Evolutionary conservation across 2,329 filamentous ascomycete species (phyloP), one percentile per base, ranked within the genome.

Genomic region (Epichloe coenophiala): DNA sequence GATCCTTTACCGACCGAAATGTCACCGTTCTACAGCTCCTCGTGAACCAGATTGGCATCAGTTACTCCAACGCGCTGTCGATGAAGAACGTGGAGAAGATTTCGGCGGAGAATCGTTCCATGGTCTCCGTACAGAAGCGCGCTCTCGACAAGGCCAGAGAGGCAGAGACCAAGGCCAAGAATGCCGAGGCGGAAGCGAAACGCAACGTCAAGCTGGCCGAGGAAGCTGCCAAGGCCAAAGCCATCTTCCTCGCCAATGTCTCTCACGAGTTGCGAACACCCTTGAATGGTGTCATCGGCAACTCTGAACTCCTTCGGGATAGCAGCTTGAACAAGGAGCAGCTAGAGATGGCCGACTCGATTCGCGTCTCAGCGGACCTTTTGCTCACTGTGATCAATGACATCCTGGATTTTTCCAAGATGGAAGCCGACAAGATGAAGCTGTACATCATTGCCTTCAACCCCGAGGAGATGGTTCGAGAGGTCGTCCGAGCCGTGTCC

Each of bases 371-470:
- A 46, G 88, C 88, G 0, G 89, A 96, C 62, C 81, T 93, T 15
- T 70, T 96, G 13, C 73, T 96, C 27, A 93, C 89, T 0, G 88
- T 96, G 45, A 96, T 96, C 69, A 96, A 96, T 61, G 91, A 97
- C 61, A 95, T 96, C 49, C 73, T 96, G 4, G 91, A 97, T 66
- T 94, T 95, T 63, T 95, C 89, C 31, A 94, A 95, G 66, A 88
- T 93, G 71, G 88, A 95, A 64, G 88, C 86, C 3, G 87, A 90
- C 58, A 84, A 88, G 64, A 83, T 95, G 71, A 88, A 93, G 63
- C 77, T 90, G 1, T 87, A 87, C 62, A 76, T 83, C 53, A 82
- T 81, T 50, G 78, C 79, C 7, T 84, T 84, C 66, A 83, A 81
- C 56, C 78, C 81, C 0, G 75, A 78, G 57, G 80, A 83, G 60